phyloP scores from a whole-genome alignment of 169 alveolate species.

The Hammondia hammondi region DNA sequence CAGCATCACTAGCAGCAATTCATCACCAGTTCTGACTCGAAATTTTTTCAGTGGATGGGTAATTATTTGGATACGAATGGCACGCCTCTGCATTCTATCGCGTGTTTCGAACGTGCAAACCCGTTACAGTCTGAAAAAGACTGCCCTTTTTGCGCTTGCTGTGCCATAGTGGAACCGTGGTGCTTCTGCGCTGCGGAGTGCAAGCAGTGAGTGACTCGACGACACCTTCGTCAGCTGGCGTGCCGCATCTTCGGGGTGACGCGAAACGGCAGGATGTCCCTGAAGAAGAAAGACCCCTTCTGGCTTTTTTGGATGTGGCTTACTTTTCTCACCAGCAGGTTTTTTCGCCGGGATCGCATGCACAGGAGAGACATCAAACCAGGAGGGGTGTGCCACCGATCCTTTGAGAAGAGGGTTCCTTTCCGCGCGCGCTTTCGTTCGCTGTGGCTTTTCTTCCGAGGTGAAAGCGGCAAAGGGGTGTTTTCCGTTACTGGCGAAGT shows the following conservation, averaged over 20 bases:
- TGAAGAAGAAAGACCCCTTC: no score
- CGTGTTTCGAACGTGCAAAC: neutral
- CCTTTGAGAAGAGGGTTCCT: neutral
- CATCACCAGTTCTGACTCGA: no score
- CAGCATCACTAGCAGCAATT: no score
- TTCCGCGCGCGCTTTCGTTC: neutral
- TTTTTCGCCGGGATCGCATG: neutral
- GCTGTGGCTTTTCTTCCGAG: neutral
- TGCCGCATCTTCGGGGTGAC: no score
- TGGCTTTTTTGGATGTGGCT: no score
- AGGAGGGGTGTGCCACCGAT: constrained; percentile 1
- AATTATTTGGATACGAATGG: no score
- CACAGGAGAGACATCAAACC: neutral
- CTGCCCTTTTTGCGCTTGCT: neutral
- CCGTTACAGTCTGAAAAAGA: neutral
- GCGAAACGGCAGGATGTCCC: no score
- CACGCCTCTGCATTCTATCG: no score
- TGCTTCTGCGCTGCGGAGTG: neutral
- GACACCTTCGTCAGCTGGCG: no score
- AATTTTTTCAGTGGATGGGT: no score
- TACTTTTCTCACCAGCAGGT: no score
- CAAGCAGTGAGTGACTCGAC: no score
- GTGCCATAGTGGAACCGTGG: neutral
- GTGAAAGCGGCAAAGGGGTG: neutral
- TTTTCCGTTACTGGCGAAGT: neutral